Base-by-base conservation (phyloP, 352 stramenopile species). In the Globisporangium viniferum region DNA sequence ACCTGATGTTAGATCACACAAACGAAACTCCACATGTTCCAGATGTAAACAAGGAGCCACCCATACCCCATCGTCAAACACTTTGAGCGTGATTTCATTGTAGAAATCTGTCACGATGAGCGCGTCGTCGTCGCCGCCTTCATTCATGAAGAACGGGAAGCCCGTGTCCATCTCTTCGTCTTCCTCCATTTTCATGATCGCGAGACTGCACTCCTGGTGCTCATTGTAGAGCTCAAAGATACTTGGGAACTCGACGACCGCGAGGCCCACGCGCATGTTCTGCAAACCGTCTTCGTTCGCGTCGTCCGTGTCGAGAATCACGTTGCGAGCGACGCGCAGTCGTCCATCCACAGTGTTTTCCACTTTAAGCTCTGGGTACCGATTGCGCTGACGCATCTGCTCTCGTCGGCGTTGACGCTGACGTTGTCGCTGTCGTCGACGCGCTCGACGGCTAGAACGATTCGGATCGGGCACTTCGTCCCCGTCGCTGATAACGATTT, bases 171-270 rank as follows among this genome's bases (percentile, higher is more conserved):
- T 67, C 29, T 90, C 86, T 69, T 94, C 86, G 64, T 94, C 86
- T 68, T 94, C 86, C 55, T 94, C 86, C 65, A 92, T 78, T 64
- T 91, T 91, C 9, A 94, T 69, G 20, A 94, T 59, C 12, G 80
- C 88, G 20, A 94, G 62, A 0, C 71, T 74, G 62, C 84, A 92
- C 60, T 88, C 78, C 59, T 92, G 81, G 56, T 91, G 76, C 59
- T 90, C 84, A 35, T 81, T 91, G 66, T 84, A 91, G 5, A 80
- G 54, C 69, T 90, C 77, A 67, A 92, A 82, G 51, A 90, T 57
- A 48, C 76, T 91, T 12, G 86, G 84, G 55, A 94, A 92, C 27
- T 92, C 86, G 57, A 94, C 78, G 9, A 94, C 68, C 9, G 78
- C 79, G 2, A 91, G 57, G 5, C 77, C 75, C 3, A 94, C 74